phyloP scores from a whole-genome alignment of 2,329 filamentous ascomycete genomes.

The Phyllosticta ampelicida region DNA sequence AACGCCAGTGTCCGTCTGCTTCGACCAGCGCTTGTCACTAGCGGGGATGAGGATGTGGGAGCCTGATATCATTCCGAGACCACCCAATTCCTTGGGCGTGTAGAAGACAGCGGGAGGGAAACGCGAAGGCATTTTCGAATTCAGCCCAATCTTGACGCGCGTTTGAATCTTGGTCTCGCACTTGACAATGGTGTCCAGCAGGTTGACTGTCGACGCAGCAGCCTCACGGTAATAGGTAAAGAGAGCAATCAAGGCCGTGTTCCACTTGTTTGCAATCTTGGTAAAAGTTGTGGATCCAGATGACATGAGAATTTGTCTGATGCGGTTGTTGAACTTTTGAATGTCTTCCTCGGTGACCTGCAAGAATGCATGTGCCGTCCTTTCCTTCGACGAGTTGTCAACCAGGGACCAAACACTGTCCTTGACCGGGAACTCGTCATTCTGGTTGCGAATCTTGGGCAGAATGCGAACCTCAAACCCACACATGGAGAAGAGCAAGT shows the following conservation, averaged over 20 bases:
- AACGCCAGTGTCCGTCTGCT: constrained; percentile 94
- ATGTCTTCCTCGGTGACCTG: constrained; percentile 98
- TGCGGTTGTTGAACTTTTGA: constrained; percentile 97
- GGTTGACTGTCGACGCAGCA: constrained; percentile 84
- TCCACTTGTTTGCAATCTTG: constrained; percentile 99
- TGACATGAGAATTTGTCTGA: constrained; percentile 97
- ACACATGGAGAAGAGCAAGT: constrained; percentile 93
- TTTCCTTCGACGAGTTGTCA: constrained; percentile 92
- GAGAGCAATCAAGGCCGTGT: constrained; percentile 88
- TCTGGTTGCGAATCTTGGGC: constrained; percentile 88
- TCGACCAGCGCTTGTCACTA: constrained; percentile 95
- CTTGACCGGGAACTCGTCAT: constrained; percentile 94
- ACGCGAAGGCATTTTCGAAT: constrained; percentile 98
- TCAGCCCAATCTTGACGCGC: constrained; percentile 93
- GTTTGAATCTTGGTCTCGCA: constrained; percentile 99
- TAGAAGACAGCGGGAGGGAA: constrained; percentile 99
- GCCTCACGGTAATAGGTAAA: constrained; percentile 99
- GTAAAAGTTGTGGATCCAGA: constrained; percentile 99
- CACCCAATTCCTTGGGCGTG: constrained; percentile 93
- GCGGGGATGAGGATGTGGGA: constrained; percentile 96
- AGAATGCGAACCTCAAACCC: constrained; percentile 95
- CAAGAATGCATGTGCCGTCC: constrained; percentile 92
- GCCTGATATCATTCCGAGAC: constrained; percentile 96
- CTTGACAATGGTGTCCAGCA: constrained; percentile 96
- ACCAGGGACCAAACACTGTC: constrained; percentile 98